These are phyloP conservation scores for Hypoxylon crocopeplum DNA, from an alignment of 495 filamentous ascomycete species.

Conservation along the genomic window DNA sequence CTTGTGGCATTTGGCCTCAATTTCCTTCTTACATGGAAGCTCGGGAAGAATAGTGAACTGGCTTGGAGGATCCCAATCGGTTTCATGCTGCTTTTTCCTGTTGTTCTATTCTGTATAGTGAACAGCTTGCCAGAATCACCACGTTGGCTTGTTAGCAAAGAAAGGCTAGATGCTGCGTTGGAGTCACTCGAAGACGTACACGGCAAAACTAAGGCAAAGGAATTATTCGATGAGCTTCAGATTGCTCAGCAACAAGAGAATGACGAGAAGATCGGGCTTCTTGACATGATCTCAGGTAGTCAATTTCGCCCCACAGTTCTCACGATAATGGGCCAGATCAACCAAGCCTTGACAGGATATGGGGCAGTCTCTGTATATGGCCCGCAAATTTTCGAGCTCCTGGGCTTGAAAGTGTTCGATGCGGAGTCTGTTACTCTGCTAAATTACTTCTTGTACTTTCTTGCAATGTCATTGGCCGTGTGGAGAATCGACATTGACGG, in stretches of 20 bases:
- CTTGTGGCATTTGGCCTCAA: conserved; percentile 61
- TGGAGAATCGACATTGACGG: conserved; percentile 59
- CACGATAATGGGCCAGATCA: conserved; percentile 64
- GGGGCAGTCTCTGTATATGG: conserved; percentile 65
- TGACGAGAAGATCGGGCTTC: conserved; percentile 50
- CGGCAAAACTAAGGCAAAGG: conserved; percentile 53
- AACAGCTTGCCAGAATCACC: conserved; percentile 61
- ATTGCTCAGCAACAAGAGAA: conserved; percentile 53
- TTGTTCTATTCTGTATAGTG: conserved; percentile 55
- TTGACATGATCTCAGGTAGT: conserved; percentile 55
- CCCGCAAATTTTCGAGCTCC: conserved; percentile 63
- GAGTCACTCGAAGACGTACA: conserved; percentile 50
- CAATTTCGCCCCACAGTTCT: conserved; percentile 62
- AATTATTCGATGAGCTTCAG: conserved; percentile 53
- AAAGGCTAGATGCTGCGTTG: conserved; percentile 51
- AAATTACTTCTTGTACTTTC: conserved; percentile 63
- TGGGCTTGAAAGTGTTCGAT: conserved; percentile 51
- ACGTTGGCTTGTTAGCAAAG: conserved; percentile 58
- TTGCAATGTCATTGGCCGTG: conserved; percentile 62
- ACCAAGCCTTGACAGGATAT: conserved; percentile 63
- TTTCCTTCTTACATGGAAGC: conserved; percentile 42
- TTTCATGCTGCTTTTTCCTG: conserved; percentile 62
- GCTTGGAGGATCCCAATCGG: conserved; percentile 65
- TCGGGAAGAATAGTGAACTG: conserved; percentile 50
- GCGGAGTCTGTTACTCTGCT: conserved; percentile 60